A percentile compares a stretch with the other conserved stretches of the same genome.
These are phyloP conservation scores for Candolleomyces eurysporus DNA, from an alignment of 768 basidiomycete species.

Conservation along the genomic window DNA sequence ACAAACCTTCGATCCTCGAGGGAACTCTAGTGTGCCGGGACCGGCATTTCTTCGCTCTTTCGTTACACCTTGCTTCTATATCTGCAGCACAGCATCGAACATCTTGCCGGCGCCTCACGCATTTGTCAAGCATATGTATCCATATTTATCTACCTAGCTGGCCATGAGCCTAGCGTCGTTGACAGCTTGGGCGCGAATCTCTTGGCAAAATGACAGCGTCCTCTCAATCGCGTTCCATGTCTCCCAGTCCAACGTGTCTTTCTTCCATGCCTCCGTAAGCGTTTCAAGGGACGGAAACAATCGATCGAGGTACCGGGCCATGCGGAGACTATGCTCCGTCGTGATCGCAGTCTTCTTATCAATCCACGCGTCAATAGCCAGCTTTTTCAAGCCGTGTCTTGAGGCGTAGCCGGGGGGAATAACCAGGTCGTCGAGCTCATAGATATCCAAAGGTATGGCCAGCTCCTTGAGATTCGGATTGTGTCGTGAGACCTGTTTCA, in stretches of 20 bases:
- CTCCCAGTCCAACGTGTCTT: neutral
- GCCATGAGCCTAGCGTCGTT: too few relatives aligned
- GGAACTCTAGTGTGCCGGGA: too few relatives aligned
- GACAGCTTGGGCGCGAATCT: neutral
- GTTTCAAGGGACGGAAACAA: neutral
- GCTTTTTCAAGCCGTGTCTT: neutral
- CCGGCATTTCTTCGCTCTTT: too few relatives aligned
- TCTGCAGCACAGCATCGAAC: too few relatives aligned
- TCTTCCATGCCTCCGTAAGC: neutral
- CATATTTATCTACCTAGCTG: too few relatives aligned
- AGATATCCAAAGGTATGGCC: neutral
- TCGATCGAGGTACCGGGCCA: neutral
- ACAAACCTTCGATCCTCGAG: too few relatives aligned
- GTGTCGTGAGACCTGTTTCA: neutral
- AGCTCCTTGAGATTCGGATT: neutral
- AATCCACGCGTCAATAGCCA: neutral
- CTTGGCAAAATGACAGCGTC: neutral
- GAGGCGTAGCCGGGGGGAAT: neutral
- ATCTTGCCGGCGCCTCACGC: too few relatives aligned
- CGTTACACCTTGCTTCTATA: too few relatives aligned
- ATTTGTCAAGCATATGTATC: too few relatives aligned
- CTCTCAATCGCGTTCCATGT: neutral
- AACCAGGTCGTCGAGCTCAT: neutral
- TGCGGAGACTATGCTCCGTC: neutral
- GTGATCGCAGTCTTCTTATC: neutral